Percentiles rank a stretch among this genome's conserved stretches.
phyloP scores from a whole-genome alignment of 306 rosid species.

The Prinsepia uniflora region DNA sequence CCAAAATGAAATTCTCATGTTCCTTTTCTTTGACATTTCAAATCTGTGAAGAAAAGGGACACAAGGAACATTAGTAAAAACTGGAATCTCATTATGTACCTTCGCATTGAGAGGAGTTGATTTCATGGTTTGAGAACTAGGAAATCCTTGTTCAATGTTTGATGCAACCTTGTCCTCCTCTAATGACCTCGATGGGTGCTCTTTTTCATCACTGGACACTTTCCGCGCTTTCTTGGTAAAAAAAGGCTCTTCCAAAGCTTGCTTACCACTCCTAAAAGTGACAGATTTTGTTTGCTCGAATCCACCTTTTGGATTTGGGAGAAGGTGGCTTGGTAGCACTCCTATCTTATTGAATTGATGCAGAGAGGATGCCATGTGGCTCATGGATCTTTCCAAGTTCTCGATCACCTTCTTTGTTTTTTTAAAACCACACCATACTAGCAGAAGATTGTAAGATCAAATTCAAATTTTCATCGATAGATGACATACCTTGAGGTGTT shows the following conservation, averaged over 20 bases:
- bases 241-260: not conserved
- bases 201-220: too few species aligned
- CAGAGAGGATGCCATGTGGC: too few species aligned
- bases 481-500: too few species aligned
- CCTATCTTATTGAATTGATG: too few species aligned
- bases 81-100: not conserved
- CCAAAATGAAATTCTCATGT: not conserved
- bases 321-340: not conserved
- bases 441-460: too few species aligned
- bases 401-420: too few species aligned
- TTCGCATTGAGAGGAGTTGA: not conserved
- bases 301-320: constrained; percentile 1
- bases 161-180: not conserved
- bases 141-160: not conserved
- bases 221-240: not conserved
- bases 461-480: too few species aligned
- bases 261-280: not conserved
- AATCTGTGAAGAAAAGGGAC: not conserved
- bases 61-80: not conserved
- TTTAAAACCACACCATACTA: too few species aligned
- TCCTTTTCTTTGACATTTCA: not conserved
- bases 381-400: too few species aligned
- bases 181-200: not conserved
- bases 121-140: not conserved
- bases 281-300: not conserved